These are phyloP conservation scores for Phalaenopsis aphrodite DNA, from an alignment of 106 monocot genomes.

Conservation along the genomic window DNA sequence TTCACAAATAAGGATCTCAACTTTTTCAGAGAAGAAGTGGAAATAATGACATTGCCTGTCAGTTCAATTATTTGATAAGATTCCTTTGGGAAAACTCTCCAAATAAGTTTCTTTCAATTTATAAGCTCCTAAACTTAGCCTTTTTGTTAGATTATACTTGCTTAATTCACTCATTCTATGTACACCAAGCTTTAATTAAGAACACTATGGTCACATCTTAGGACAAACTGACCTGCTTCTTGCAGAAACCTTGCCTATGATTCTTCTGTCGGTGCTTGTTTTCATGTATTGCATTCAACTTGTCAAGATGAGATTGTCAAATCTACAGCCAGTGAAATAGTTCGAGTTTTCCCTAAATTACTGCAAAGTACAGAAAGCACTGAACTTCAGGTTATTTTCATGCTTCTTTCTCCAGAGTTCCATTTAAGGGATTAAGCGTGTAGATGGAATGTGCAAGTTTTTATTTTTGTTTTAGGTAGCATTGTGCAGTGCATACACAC, in stretches of 20 bases:
- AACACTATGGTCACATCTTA: background rate
- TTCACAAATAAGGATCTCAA: too few relatives aligned
- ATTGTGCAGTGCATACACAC: conserved; percentile 73
- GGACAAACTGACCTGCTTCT: conserved; percentile 12
- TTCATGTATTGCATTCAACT: conserved; percentile 66
- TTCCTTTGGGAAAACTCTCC: background rate
- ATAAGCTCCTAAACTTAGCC: background rate
- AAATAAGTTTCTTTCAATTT: background rate
- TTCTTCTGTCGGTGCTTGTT: conserved; percentile 67
- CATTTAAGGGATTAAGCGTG: background rate
- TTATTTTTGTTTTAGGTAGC: conserved; percentile 46
- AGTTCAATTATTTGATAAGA: background rate
- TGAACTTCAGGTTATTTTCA: conserved; percentile 70
- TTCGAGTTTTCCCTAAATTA: conserved; percentile 48
- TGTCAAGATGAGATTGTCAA: conserved; percentile 60
- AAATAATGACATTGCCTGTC: background rate
- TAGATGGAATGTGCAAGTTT: conserved; percentile 10
- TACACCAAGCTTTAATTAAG: background rate
- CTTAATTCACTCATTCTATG: background rate
- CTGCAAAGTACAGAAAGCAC: conserved; percentile 49
- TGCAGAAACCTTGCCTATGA: conserved; percentile 74
- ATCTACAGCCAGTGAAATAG: conserved; percentile 71
- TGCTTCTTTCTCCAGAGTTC: background rate
- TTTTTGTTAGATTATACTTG: conserved; percentile 1
- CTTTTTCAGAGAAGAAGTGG: background rate